Conservation (phyloP, 2,329 filamentous ascomycete species). For the Ilyonectria robusta region DNA sequence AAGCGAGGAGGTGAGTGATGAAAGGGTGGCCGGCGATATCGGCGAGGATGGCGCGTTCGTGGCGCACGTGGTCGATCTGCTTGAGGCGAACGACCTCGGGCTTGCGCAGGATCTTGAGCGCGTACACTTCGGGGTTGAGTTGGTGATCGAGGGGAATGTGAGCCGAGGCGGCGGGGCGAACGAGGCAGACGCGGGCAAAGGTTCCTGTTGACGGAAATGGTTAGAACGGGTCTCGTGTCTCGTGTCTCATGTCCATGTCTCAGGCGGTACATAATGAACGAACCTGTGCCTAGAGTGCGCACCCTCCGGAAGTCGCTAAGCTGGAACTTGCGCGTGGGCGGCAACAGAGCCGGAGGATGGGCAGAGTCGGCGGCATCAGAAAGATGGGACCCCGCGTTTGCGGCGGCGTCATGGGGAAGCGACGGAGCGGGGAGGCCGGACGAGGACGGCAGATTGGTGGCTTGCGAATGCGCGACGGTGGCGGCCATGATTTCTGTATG, state of each 20-base stretch:
- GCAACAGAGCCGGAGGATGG: slow-evolving; percentile 40
- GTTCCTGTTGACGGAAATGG: slow-evolving; percentile 67
- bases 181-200: slow-evolving; percentile 87
- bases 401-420: slow-evolving; percentile 35
- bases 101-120: slow-evolving; percentile 84
- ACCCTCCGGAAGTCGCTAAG: slow-evolving; percentile 77
- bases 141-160: slow-evolving; percentile 53
- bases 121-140: slow-evolving; percentile 72
- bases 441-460: slow-evolving; percentile 44
- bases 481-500: slow-evolving; percentile 45
- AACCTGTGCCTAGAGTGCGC: slow-evolving; percentile 83
- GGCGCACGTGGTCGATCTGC: slow-evolving; percentile 88
- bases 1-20: slow-evolving; percentile 83
- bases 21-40: slow-evolving; percentile 86
- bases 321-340: slow-evolving; percentile 50
- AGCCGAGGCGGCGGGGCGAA: slow-evolving; percentile 73
- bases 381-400: slow-evolving; percentile 39
- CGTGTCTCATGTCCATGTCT: background rate
- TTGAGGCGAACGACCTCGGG: slow-evolving; percentile 84
- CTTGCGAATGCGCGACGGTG: slow-evolving; percentile 52
- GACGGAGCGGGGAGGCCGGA: slow-evolving; percentile 41
- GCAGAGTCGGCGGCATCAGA: slow-evolving; percentile 18
- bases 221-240: background rate
- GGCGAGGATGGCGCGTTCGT: slow-evolving; percentile 84
- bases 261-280: slow-evolving; percentile 40